These are phyloP conservation scores for Pichia norvegensis DNA, from an alignment of 1,139 yeast genomes.

Conservation along the genomic window DNA sequence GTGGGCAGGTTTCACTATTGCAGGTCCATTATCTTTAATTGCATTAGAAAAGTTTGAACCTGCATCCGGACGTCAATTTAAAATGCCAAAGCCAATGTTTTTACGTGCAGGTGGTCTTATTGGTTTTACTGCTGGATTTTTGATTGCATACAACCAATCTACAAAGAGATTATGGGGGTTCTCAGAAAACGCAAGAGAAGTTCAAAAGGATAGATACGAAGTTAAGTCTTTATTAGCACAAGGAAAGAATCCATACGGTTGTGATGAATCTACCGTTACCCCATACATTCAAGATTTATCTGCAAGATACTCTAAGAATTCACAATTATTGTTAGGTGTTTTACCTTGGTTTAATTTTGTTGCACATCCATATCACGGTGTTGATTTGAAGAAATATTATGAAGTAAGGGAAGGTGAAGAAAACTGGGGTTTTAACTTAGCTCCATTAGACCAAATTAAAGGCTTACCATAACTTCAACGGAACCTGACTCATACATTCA, in stretches of 20 bases:
- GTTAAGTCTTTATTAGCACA: conserved; percentile 58
- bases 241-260: conserved; percentile 64
- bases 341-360: conserved; percentile 83
- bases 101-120: conserved; percentile 53
- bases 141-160: conserved; percentile 58
- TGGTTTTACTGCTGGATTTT: conserved; percentile 67
- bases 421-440: conserved; percentile 27
- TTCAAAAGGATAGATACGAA: conserved; percentile 64
- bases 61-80: conserved; percentile 50
- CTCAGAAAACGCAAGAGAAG: conserved; percentile 68
- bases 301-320: conserved; percentile 71
- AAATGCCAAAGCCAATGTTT: conserved; percentile 49
- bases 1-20: conserved; percentile 58
- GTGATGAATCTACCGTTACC: conserved; percentile 42
- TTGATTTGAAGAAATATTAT: conserved; percentile 61
- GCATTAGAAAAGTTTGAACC: conserved; percentile 62
- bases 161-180: conserved; percentile 73
- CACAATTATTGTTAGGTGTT: conserved; percentile 53
- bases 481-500: not conserved
- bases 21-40: conserved; percentile 56
- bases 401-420: conserved; percentile 46
- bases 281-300: conserved; percentile 72
- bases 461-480: conserved; percentile 17
- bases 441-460: conserved; percentile 26
- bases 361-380: conserved; percentile 78